phyloP scores from a whole-genome alignment of 139 green algal species.

The Micromonas commoda region DNA sequence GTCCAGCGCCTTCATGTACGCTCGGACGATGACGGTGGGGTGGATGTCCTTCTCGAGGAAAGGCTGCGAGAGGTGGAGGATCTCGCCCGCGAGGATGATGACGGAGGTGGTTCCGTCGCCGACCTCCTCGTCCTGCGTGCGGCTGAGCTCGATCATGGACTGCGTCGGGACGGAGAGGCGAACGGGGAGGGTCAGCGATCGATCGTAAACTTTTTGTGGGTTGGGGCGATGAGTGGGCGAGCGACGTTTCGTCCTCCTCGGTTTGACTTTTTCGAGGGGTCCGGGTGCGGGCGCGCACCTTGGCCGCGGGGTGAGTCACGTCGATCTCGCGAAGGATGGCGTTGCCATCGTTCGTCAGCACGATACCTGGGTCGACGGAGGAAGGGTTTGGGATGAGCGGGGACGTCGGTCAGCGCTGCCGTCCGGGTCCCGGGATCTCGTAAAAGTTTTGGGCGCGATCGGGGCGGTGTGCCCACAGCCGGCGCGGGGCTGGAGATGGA shows the following conservation, averaged over 20 bases:
- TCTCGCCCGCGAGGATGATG: constrained; percentile 95
- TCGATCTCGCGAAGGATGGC: constrained; percentile 97
- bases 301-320: constrained; percentile 91
- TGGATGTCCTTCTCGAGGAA: constrained; percentile 90
- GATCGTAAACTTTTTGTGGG: no score
- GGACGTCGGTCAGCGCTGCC: no score
- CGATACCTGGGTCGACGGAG: constrained; percentile 63
- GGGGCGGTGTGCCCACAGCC: no score
- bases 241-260: no score
- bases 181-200: neutral
- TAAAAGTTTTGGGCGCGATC: no score
- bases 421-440: neutral
- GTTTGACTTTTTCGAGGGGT: no score
- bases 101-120: constrained; percentile 98
- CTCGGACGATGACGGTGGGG: constrained; percentile 91
- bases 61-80: constrained; percentile 86
- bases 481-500: no score
- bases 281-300: constrained; percentile 57
- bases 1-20: constrained; percentile 77
- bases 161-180: constrained; percentile 34
- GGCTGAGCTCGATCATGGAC: constrained; percentile 95
- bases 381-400: neutral
- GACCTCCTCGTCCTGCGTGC: constrained; percentile 97
- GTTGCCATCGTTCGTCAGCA: constrained; percentile 98
- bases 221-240: no score